Percentiles rank a stretch among this genome's conserved stretches.
These are phyloP conservation scores for Xylariaceae sp. DNA, from an alignment of 2,329 filamentous ascomycete genomes.

Conservation along the genomic window DNA sequence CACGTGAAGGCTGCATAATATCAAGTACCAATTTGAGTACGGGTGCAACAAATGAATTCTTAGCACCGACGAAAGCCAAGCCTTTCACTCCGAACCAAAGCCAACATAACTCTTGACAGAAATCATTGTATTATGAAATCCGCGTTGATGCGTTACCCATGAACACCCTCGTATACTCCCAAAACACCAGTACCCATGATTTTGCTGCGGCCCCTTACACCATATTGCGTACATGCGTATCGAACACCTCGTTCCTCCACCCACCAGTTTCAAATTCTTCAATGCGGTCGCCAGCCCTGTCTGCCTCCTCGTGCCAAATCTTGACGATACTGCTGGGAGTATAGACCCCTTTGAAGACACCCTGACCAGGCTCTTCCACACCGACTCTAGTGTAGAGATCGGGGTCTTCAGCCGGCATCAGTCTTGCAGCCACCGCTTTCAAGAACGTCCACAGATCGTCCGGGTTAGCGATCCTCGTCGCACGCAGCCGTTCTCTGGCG, in stretches of 20 bases:
- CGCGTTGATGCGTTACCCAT: too few species aligned
- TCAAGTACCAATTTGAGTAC: too few species aligned
- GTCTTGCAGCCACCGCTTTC: constrained; percentile 72
- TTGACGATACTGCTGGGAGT: constrained; percentile 85
- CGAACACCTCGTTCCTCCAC: constrained; percentile 68
- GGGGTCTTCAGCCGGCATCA: constrained; percentile 68
- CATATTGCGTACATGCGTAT: constrained; percentile 30
- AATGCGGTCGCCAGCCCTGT: constrained; percentile 65
- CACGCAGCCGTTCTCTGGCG: constrained; percentile 79
- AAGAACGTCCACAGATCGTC: constrained; percentile 77
- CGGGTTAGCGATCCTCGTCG: constrained; percentile 77
- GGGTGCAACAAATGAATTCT: too few species aligned
- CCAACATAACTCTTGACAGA: too few species aligned
- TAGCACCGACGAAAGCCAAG: too few species aligned
- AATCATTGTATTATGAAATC: too few species aligned
- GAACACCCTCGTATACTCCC: background rate
- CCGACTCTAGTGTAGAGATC: constrained; percentile 73
- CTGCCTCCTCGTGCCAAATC: constrained; percentile 80
- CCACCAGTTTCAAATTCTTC: constrained; percentile 46
- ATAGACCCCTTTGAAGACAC: constrained; percentile 78
- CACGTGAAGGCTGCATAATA: too few species aligned
- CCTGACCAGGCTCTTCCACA: constrained; percentile 49
- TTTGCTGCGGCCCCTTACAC: background rate
- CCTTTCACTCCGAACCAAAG: too few species aligned
- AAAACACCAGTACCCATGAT: too few species aligned